Evolutionary conservation across 257 asterid genomes (phyloP).

Genomic region (Solanum chaucha): DNA sequence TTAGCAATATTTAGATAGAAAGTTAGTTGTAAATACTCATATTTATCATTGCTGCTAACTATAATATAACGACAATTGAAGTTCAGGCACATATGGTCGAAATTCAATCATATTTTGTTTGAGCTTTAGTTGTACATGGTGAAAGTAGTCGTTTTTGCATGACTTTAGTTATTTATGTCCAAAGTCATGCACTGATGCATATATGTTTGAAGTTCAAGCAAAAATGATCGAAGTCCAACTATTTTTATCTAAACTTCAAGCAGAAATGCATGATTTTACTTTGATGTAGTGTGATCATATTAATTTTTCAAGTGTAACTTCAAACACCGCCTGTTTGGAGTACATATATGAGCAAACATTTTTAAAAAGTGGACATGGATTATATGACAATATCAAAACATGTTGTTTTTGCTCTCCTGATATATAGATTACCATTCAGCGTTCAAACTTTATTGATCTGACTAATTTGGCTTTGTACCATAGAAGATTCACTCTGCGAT

Average conservation of each 20-base stretch:
- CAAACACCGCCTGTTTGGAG: not conserved
- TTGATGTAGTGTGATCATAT: not conserved
- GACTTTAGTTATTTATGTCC: not conserved
- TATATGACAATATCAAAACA: not conserved
- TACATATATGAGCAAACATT: not conserved
- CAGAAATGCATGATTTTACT: not conserved
- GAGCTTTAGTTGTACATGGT: not conserved
- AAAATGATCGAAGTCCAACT: not conserved
- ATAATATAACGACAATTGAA: not conserved
- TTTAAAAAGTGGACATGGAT: not conserved
- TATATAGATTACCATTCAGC: not conserved
- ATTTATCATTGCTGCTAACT: too few relatives aligned
- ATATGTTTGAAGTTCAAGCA: not conserved
- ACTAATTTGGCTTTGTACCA: not conserved
- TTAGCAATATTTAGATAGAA: not conserved
- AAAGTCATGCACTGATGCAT: not conserved
- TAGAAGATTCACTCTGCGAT: not conserved
- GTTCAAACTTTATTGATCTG: not conserved
- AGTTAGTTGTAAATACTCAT: too few relatives aligned
- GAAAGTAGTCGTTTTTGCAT: not conserved
- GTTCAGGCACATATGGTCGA: not conserved
- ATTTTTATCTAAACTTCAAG: not conserved
- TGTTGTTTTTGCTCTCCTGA: accelerated
- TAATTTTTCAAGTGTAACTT: not conserved
- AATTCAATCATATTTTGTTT: not conserved